These are phyloP conservation scores for Yamadazyma paraphyllophila DNA, from an alignment of 805 yeast species.

Conservation along the genomic window DNA sequence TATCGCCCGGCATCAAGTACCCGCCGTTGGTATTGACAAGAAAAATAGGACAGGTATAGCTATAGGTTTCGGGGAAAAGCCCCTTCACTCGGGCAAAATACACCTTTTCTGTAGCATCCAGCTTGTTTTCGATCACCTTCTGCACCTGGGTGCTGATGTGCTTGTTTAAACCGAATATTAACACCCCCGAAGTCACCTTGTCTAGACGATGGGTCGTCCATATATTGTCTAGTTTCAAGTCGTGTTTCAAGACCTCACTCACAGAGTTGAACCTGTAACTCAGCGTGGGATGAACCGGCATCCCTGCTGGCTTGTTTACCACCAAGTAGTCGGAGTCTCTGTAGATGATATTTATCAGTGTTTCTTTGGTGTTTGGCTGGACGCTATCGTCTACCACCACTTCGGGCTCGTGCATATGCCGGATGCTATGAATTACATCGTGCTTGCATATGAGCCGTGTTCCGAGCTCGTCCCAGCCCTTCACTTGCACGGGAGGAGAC, in stretches of 20 bases:
- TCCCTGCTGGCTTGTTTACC: slow-evolving; percentile 50
- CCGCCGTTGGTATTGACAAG: slow-evolving; percentile 33
- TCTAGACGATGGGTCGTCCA: slow-evolving; percentile 52
- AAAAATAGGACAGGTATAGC: slow-evolving; percentile 41
- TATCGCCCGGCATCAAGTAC: slow-evolving; percentile 31
- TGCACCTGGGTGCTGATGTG: slow-evolving; percentile 31
- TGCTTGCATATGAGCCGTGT: slow-evolving; percentile 17
- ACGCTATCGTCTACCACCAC: slow-evolving; percentile 21
- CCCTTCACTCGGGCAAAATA: slow-evolving; percentile 48
- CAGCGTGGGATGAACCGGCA: slow-evolving; percentile 55
- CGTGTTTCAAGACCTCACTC: slow-evolving; percentile 39
- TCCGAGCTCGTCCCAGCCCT: slow-evolving; percentile 20
- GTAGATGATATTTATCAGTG: slow-evolving; percentile 24
- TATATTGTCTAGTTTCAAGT: slow-evolving; percentile 23
- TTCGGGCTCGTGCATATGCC: slow-evolving; percentile 49
- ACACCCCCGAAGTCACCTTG: slow-evolving; percentile 50
- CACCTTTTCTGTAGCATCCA: slow-evolving; percentile 31
- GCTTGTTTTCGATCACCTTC: slow-evolving; percentile 27
- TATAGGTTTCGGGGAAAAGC: slow-evolving; percentile 32
- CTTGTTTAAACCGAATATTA: slow-evolving; percentile 42
- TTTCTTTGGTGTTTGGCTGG: slow-evolving; percentile 9
- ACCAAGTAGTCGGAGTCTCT: slow-evolving; percentile 41
- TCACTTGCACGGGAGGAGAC: slow-evolving; percentile 16
- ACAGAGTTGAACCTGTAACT: slow-evolving; percentile 43
- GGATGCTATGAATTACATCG: slow-evolving; percentile 27